phyloP scores from a whole-genome alignment of 2,329 filamentous ascomycete species.

The Ceratocystis smalleyi region DNA sequence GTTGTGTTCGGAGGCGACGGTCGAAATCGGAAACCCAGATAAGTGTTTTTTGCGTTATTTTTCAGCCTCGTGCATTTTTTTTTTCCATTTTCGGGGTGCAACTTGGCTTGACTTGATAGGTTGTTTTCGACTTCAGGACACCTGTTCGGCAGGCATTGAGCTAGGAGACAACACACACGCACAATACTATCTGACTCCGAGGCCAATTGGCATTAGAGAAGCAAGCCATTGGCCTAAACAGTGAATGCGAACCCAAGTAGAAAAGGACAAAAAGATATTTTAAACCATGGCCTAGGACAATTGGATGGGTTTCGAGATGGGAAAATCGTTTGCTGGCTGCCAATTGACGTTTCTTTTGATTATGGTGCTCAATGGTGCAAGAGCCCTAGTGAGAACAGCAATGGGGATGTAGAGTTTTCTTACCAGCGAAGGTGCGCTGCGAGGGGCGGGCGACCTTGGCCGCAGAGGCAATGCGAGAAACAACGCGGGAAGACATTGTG shows the following conservation, averaged over 20 bases:
- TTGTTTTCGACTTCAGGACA: conserved; percentile 12
- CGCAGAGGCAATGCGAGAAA: conserved; percentile 18
- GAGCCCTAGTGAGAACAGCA: conserved; percentile 14
- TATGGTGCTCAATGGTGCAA: conserved; percentile 9
- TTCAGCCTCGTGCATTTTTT: neutral
- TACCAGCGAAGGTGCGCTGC: conserved; percentile 18
- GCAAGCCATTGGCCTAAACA: conserved; percentile 9
- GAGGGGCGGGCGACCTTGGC: conserved; percentile 18
- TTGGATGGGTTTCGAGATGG: conserved; percentile 10
- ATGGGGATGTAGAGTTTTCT: conserved; percentile 15
- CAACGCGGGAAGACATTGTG: conserved; percentile 18
- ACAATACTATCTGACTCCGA: conserved; percentile 2
- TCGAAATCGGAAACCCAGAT: neutral
- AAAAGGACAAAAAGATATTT: neutral
- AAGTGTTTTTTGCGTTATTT: conserved; percentile 11
- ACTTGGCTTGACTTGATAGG: neutral
- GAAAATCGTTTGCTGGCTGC: neutral
- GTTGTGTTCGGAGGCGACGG: neutral
- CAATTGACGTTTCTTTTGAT: conserved; percentile 12
- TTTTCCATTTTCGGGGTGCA: no score
- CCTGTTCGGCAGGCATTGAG: conserved; percentile 11
- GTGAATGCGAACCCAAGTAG: neutral
- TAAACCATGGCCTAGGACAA: conserved; percentile 1
- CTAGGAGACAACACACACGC: neutral
- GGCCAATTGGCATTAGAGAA: neutral